phyloP scores from a whole-genome alignment of 1,139 yeast species.

The Meyerozyma carpophila region DNA sequence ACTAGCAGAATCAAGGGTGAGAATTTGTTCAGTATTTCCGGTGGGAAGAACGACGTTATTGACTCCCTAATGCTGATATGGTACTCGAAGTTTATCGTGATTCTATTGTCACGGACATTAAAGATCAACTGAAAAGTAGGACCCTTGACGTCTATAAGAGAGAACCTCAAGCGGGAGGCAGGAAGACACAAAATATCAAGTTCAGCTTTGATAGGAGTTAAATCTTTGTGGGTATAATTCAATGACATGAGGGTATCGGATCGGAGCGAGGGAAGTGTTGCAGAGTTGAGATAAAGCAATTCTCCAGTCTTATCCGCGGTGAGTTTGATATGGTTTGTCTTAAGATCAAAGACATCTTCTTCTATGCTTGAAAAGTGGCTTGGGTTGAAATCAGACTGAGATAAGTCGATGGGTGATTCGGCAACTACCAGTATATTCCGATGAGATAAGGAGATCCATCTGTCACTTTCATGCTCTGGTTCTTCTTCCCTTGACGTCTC shows the following conservation, averaged over 20 bases:
- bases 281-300: not conserved
- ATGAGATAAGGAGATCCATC: slow-evolving; percentile 1
- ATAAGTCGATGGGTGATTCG: slow-evolving; percentile 4
- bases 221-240: not conserved
- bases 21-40: not conserved
- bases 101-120: not conserved
- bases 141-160: not conserved
- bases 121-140: not conserved
- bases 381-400: not conserved
- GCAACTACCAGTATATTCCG: slow-evolving; percentile 1
- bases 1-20: not conserved
- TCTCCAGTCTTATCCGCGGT: slow-evolving; percentile 1
- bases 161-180: not conserved
- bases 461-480: not conserved
- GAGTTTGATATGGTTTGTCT: slow-evolving; percentile 9
- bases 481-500: not conserved
- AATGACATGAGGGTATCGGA: not conserved
- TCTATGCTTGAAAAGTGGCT: not conserved
- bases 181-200: not conserved
- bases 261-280: not conserved
- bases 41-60: not conserved
- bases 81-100: not conserved
- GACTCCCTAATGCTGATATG: not conserved
- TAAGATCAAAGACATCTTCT: slow-evolving; percentile 1
- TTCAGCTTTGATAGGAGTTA: not conserved